Base-by-base conservation (phyloP, 2,329 filamentous ascomycete species). In the Fusarium sp. region DNA sequence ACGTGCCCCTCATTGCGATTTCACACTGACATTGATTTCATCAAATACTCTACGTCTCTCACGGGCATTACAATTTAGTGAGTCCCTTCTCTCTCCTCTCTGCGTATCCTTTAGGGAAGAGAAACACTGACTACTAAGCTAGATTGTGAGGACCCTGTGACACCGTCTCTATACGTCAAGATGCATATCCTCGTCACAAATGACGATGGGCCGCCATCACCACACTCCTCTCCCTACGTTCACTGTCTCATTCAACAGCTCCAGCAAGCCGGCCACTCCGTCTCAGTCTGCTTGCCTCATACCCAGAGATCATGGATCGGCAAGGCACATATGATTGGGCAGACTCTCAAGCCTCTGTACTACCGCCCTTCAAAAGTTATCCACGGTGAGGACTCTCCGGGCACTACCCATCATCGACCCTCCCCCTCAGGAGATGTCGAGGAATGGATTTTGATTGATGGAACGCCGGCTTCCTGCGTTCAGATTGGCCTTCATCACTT, bases 261-360 rank as follows among this genome's bases (percentile, higher is more conserved):
- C 56, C 90, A 94, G 80, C 82, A 86, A 63, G 90, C 92, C 37
- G 94, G 94, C 12, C 95, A 98, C 82, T 87, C 85, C n/a, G 94
- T 98, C 68, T 97, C 94, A 12, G 95, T 99, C 55, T 92, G 96
- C 72, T 89, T 99, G 19, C 96, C 96, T 4, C 90, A 98, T 81
- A 92, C 91, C 11, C 96, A 99, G 83, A 91, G 95, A 70, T 97
- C 94, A 63, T 99, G 96, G 96, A 98, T 99, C 78, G 95, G 95
- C 77, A 99, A 99, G 86, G 96, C 96, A 6, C 96, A 98, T 82
- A 93, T 98, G 78, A 94, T 98, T 77, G 95, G 95, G 63, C 92
- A 95, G 80, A 93, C 93, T 15, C 89, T 97, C 69, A 94, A 92
- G 80, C 94, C 94, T 14, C 87, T 89, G 33, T 97, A 97, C 85